Conservation (phyloP, 371 early-diverging fungal genomes). For the Coemansia sp. region DNA sequence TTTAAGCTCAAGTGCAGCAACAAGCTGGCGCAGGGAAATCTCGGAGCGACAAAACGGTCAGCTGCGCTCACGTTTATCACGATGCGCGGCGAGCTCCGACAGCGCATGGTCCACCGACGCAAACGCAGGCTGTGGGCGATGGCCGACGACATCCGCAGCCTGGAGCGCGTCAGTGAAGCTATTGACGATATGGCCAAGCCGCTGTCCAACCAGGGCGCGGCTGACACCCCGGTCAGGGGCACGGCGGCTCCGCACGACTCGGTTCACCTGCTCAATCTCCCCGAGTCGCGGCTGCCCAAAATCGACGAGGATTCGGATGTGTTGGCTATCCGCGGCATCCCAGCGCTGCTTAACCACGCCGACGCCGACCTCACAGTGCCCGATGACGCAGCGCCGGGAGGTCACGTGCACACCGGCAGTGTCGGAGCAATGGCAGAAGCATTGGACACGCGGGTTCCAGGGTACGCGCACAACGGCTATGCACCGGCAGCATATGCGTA, state of each 20-base stretch:
- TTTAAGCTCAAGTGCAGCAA: constrained; percentile 17
- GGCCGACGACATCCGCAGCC: constrained; percentile 31
- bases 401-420: neutral
- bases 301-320: constrained; percentile 37
- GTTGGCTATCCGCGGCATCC: constrained; percentile 34
- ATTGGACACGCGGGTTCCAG: constrained; percentile 7
- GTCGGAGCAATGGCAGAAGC: neutral
- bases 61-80: constrained; percentile 22
- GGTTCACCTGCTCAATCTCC: constrained; percentile 22
- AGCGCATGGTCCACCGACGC: constrained; percentile 31
- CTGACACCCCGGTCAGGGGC: neutral
- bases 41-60: constrained; percentile 11
- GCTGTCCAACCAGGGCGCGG: constrained; percentile 12
- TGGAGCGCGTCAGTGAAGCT: constrained; percentile 34
- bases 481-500: neutral
- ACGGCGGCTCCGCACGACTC: constrained; percentile 21
- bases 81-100: constrained; percentile 24
- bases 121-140: constrained; percentile 36
- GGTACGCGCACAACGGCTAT: neutral
- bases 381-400: neutral
- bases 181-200: constrained; percentile 26
- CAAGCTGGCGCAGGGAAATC: constrained; percentile 19
- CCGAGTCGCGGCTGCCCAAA: constrained; percentile 21
- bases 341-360: constrained; percentile 36
- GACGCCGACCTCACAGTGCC: constrained; percentile 15